phyloP scores from a whole-genome alignment of 2,329 filamentous ascomycete genomes.

The Fusarium poae region DNA sequence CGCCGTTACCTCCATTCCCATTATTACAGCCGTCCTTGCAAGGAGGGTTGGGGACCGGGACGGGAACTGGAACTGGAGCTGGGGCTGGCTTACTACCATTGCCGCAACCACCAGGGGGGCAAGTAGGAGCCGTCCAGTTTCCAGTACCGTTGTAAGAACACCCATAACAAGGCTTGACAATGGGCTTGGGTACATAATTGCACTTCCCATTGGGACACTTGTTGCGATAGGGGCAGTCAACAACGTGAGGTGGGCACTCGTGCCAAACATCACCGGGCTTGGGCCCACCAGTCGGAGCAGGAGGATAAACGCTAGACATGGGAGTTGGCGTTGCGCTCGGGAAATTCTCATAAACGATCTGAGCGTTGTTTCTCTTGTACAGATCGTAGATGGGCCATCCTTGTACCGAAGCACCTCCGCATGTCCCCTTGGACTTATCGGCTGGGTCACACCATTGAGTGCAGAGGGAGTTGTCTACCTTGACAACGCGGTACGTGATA shows the following conservation, averaged over 20 bases:
- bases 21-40: not conserved
- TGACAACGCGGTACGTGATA: slow-evolving; percentile 29
- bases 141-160: slow-evolving; percentile 25
- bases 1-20: not conserved
- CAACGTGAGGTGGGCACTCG: slow-evolving; percentile 36
- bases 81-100: slow-evolving; percentile 29
- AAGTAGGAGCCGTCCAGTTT: slow-evolving; percentile 40
- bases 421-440: slow-evolving; percentile 37
- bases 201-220: slow-evolving; percentile 35
- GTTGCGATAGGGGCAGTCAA: slow-evolving; percentile 39
- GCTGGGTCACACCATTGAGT: slow-evolving; percentile 32
- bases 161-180: slow-evolving; percentile 34
- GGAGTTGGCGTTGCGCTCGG: slow-evolving; percentile 23
- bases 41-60: not conserved
- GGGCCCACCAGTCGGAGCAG: slow-evolving; percentile 4
- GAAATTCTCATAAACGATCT: slow-evolving; percentile 26
- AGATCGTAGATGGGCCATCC: slow-evolving; percentile 41
- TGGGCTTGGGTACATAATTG: slow-evolving; percentile 7
- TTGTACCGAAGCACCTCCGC: slow-evolving; percentile 29
- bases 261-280: slow-evolving; percentile 38
- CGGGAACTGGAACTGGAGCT: slow-evolving; percentile 4
- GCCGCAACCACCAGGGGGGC: slow-evolving; percentile 32
- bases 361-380: slow-evolving; percentile 39
- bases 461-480: slow-evolving; percentile 38
- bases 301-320: slow-evolving; percentile 10